phyloP scores from a whole-genome alignment of 176 grass and related monocot species.

The Aegilops speltoides region DNA sequence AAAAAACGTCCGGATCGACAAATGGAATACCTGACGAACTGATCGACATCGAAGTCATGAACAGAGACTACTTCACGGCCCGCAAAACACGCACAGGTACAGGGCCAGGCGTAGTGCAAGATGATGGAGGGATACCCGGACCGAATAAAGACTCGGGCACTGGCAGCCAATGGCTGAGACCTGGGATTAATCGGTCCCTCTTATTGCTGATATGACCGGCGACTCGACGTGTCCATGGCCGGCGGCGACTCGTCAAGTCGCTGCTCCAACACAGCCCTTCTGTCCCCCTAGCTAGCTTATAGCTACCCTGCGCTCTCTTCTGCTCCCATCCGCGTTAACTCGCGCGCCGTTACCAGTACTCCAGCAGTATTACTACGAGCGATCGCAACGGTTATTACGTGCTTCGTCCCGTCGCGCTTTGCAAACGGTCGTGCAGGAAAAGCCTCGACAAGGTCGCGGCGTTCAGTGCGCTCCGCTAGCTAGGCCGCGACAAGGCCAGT shows the following conservation, averaged over 20 bases:
- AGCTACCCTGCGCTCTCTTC: not conserved
- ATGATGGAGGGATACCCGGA: not conserved
- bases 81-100: not conserved
- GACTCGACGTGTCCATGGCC: constrained; percentile 23
- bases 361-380: not conserved
- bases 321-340: not conserved
- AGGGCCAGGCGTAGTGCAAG: not conserved
- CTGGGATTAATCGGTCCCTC: not conserved
- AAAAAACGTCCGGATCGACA: not conserved
- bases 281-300: constrained; percentile 14
- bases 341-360: not conserved
- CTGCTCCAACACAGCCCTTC: constrained; percentile 2
- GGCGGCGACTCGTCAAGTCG: constrained; percentile 26
- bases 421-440: not conserved
- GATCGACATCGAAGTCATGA: not conserved
- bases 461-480: not conserved
- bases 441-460: not conserved
- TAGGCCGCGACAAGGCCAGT: too few species aligned
- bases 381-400: not conserved
- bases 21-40: not conserved
- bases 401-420: not conserved
- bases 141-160: constrained; percentile 1
- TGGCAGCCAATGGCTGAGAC: not conserved
- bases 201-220: constrained; percentile 8
- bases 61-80: not conserved